These are phyloP conservation scores for Gypsophila paniculata DNA, from an alignment of 179 eudicot genomes.

Conservation along the genomic window DNA sequence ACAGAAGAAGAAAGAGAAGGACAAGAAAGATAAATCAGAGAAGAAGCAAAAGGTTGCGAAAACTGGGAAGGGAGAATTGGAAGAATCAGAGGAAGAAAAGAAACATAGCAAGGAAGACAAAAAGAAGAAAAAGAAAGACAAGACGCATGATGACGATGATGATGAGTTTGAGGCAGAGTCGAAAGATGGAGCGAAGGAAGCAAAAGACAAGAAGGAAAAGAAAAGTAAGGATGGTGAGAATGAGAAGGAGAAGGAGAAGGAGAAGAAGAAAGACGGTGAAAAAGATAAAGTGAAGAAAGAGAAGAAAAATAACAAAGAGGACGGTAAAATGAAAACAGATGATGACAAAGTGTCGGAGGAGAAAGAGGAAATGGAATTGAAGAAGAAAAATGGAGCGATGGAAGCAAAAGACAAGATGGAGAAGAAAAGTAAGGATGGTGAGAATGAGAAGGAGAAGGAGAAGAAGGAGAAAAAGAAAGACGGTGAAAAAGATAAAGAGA, in stretches of 20 bases:
- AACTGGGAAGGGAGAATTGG: slow-evolving; percentile 19
- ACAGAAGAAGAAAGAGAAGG: slow-evolving; percentile 24
- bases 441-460: slow-evolving; percentile 21
- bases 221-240: slow-evolving; percentile 17
- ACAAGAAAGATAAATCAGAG: slow-evolving; percentile 21
- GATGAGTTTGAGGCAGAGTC: slow-evolving; percentile 17
- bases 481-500: too few relatives aligned
- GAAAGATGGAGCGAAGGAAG: slow-evolving; percentile 25
- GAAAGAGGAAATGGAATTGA: too few relatives aligned
- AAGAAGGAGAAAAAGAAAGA: slow-evolving; percentile 21
- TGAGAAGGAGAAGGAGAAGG: slow-evolving; percentile 15
- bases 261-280: slow-evolving; percentile 16
- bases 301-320: slow-evolving; percentile 27
- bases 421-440: slow-evolving; percentile 20
- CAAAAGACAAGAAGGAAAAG: slow-evolving; percentile 24
- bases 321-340: too few relatives aligned
- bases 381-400: slow-evolving; percentile 26
- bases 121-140: slow-evolving; percentile 26
- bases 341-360: too few relatives aligned
- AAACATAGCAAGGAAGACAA: slow-evolving; percentile 24
- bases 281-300: slow-evolving; percentile 26
- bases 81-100: slow-evolving; percentile 8
- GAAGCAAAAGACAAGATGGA: slow-evolving; percentile 20
- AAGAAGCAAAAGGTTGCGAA: slow-evolving; percentile 19
- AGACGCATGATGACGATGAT: slow-evolving; percentile 20